Evolutionary conservation across 2,329 filamentous ascomycete genomes (phyloP).

Genomic region (Trichoderma koningii): DNA sequence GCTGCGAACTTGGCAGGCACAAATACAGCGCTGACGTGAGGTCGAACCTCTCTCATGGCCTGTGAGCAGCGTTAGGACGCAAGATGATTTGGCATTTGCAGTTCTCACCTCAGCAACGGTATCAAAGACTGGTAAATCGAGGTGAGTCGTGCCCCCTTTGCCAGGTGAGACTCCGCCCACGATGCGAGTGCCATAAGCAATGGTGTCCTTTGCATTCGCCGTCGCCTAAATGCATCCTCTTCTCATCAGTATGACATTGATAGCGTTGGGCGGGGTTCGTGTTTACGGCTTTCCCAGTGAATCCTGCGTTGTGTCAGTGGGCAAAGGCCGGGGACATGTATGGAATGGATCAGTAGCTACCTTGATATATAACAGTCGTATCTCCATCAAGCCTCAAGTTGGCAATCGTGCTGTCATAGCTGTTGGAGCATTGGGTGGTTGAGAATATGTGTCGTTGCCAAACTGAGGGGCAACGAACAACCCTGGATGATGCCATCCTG

Average conservation of each 20-base stretch:
- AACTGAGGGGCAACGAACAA: background rate
- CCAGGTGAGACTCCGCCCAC: conserved; percentile 45
- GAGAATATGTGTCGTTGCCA: conserved; percentile 28
- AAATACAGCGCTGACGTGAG: conserved; percentile 21
- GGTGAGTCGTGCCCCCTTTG: conserved; percentile 40
- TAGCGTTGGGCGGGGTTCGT: background rate
- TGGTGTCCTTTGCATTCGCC: conserved; percentile 43
- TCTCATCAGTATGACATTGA: background rate
- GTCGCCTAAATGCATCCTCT: conserved; percentile 38
- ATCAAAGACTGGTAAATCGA: conserved; percentile 42
- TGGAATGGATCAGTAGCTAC: conserved; percentile 20
- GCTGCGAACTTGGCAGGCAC: conserved; percentile 64
- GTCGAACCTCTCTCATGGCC: conserved; percentile 40
- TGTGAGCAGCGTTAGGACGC: conserved; percentile 27
- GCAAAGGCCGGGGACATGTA: too few species aligned
- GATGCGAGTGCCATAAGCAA: conserved; percentile 43
- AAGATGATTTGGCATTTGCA: background rate
- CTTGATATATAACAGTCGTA: conserved; percentile 44
- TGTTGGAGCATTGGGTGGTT: conserved; percentile 29
- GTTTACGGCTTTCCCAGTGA: conserved; percentile 44
- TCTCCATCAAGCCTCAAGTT: conserved; percentile 36
- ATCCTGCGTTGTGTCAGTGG: conserved; percentile 33
- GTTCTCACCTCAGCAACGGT: conserved; percentile 39
- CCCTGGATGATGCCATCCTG: background rate
- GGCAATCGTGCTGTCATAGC: conserved; percentile 37